Percentiles rank a stretch among this genome's conserved stretches.
Evolutionary conservation across 345 rosid genomes (phyloP).

Genomic region (Excoecaria agallocha): DNA sequence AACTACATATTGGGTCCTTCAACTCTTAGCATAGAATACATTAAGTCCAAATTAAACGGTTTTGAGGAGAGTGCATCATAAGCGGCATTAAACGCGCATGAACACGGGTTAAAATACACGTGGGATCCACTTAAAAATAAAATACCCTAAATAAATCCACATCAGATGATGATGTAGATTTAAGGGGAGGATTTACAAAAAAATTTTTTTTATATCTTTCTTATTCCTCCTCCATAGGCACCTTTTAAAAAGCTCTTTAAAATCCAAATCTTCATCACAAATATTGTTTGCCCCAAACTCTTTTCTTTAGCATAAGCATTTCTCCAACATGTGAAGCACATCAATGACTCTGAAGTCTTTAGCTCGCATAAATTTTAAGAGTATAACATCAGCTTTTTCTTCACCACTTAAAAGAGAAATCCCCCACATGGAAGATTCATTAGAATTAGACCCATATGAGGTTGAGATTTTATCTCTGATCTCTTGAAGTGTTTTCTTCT

Average conservation of each 20-base stretch:
- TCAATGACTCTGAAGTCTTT: slow-evolving; percentile 74
- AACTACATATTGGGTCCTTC: no score
- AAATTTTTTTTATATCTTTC: no score
- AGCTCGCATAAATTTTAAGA: slow-evolving; percentile 83
- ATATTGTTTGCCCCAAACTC: slow-evolving; percentile 70
- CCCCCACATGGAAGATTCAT: slow-evolving; percentile 69
- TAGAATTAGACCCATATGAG: slow-evolving; percentile 22
- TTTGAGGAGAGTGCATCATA: no score
- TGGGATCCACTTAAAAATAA: no score
- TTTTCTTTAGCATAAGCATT: slow-evolving; percentile 73
- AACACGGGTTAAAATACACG: no score
- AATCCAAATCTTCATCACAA: slow-evolving; percentile 74
- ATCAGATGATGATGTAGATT: no score
- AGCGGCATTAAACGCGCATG: no score
- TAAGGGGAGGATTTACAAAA: no score
- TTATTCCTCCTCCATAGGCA: no score
- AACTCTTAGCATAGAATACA: no score
- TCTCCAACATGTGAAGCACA: slow-evolving; percentile 60
- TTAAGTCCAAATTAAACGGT: no score
- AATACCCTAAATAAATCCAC: no score
- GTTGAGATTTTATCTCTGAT: slow-evolving; percentile 57
- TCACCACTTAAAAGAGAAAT: slow-evolving; percentile 56
- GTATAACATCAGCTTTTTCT: slow-evolving; percentile 74
- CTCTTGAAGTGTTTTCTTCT: slow-evolving; percentile 69
- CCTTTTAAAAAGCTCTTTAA: slow-evolving; percentile 83